These are phyloP conservation scores for Nidula microcarpa DNA, from an alignment of 768 basidiomycete species.

Conservation along the genomic window DNA sequence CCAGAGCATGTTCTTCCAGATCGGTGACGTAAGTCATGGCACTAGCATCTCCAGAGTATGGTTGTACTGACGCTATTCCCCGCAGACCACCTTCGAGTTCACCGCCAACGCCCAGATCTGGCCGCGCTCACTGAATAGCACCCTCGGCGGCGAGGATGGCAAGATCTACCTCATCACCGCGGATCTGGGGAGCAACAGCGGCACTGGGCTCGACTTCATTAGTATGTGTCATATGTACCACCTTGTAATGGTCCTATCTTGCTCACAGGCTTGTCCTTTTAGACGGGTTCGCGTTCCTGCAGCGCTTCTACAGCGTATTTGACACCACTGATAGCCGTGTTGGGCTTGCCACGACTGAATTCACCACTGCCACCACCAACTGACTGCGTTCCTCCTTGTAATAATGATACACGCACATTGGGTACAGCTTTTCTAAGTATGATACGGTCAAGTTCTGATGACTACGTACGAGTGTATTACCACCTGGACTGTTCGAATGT, in stretches of 20 bases:
- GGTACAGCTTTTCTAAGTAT: not conserved
- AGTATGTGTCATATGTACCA: slow-evolving; percentile 21
- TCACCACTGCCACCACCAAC: slow-evolving; percentile 31
- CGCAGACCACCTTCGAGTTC: slow-evolving; percentile 44
- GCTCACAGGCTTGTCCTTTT: not conserved
- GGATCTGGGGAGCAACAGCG: slow-evolving; percentile 45
- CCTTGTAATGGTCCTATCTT: not conserved
- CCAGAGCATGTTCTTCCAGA: slow-evolving; percentile 49
- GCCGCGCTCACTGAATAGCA: slow-evolving; percentile 50
- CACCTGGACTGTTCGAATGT: too few relatives aligned
- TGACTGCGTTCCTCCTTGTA: slow-evolving; percentile 6
- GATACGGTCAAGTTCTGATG: not conserved
- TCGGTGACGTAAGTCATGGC: slow-evolving; percentile 33
- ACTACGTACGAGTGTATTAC: not conserved
- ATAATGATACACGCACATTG: too few relatives aligned
- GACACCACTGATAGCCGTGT: slow-evolving; percentile 38
- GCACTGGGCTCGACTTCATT: slow-evolving; percentile 59
- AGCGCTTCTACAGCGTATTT: slow-evolving; percentile 58
- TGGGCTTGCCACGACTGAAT: slow-evolving; percentile 33
- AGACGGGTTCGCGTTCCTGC: slow-evolving; percentile 58
- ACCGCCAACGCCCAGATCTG: slow-evolving; percentile 64
- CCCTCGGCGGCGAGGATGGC: slow-evolving; percentile 44
- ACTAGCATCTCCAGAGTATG: not conserved
- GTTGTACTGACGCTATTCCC: not conserved
- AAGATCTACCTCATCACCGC: slow-evolving; percentile 54